Base-by-base conservation (phyloP, 352 stramenopile species). In the Stramenopiles sp. region DNA sequence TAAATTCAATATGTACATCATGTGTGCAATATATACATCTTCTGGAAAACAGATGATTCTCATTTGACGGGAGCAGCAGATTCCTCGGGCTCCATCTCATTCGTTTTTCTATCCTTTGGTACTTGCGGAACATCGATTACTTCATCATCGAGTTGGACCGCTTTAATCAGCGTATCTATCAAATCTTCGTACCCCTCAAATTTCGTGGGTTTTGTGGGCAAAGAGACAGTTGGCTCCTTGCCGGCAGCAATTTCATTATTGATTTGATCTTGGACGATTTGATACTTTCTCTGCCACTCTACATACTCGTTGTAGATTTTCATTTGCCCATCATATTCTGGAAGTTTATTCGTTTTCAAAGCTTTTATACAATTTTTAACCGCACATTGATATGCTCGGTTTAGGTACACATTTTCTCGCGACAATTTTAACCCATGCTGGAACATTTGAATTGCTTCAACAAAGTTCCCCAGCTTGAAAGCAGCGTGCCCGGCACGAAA, bases 401-500 rank as follows among this genome's bases (percentile, higher is more conserved):
- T 31, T 33, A 78, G 14, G 14, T 31, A 31, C 8, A 31, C 14
- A 78, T 78, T 78, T 33, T 78, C 31, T 14, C 8, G 4, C 14
- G 71, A 78, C 8, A 78, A 33, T 33, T 78, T 78, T 78, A 78
- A 78, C 1, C 71, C 71, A 78, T 33, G 71, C 22, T 78, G 71
- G 14, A 78, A 78, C 71, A 78, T 78, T 31, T 33, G 71, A 14
- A 78, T 78, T 14, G 71, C 4, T 78, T 78, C 30, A 8, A 78
- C 71, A 78, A 78, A 78, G 4, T 78, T 33, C 4, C 71, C 71
- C 14, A 8, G 8, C 22, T 33, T 78, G 22, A 78, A 78, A 31
- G 71, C 71, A 14, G 71, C 71, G 22, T 78, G 71, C 8, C 71
- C 71, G 30, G 30, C 71, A 33, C 71, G 71, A 14, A 78, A 78